Evolutionary conservation across 129 eudicot species (phyloP), one percentile per base, ranked within the genome.

Genomic region (Smallanthus sonchifolius): DNA sequence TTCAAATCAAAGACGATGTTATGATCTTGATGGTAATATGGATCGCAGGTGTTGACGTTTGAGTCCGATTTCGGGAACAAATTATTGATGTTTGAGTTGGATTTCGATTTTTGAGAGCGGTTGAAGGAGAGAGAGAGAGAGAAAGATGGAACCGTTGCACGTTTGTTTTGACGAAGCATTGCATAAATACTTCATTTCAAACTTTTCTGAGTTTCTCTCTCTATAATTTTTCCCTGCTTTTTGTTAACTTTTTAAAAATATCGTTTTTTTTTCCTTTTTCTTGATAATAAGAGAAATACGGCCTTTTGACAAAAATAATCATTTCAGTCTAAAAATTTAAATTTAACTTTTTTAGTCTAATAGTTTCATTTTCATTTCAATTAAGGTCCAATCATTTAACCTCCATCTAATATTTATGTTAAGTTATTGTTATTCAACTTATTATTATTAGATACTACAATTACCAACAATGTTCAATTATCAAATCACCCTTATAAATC

Each of bases 91-190:
- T 16, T 55, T 9, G 51, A 49, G 51, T 39, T 15, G 49, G 14
- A 37, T 14, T 63, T 63, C 45, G 68, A 63, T 64, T n/a, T n/a
- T 64, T 37, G 48, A 37, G 69, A 61, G 19, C 10, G 10, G 57
- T 24, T 35, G 20, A 7, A 45, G 28, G 16, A 4, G 60, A 52
- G 63, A 76, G 59, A 65, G 82, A 71, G 75, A 77, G 40, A 65
- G 72, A 36, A 40, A 56, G 32, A 44, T 2, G 49, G 77, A 73
- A 42, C 70, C 65, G 77, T 73, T 73, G 54, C 61, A 44, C 60
- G 77, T 73, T 61, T 42, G 77, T 44, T 73, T 62, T n/a, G 36
- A 34, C 9, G 40, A 55, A 73, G 59, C 47, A 24, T 42, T 16
- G 20, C 24, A 39, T 73, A 73, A 61, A 73, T 73, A 73, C 44